Evolutionary conservation across 768 basidiomycete species (phyloP).

Genomic region (Rickenella mellea): DNA sequence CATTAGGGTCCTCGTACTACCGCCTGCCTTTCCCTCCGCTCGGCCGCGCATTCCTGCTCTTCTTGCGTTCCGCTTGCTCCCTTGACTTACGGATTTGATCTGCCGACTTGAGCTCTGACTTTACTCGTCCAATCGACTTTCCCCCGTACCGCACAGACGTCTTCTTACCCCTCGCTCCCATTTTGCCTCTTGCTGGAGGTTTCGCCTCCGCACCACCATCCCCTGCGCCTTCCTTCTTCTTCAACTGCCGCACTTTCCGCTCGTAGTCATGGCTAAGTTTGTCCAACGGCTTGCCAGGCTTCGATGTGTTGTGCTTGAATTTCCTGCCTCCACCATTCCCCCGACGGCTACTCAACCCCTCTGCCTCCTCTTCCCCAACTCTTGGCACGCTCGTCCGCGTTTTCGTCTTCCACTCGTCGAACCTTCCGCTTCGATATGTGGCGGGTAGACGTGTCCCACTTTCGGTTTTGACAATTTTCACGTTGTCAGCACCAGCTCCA

Average conservation of each 20-base stretch:
- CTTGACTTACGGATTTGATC: conserved; percentile 82
- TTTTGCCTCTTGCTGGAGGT: conserved; percentile 12
- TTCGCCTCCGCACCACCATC: conserved; percentile 18
- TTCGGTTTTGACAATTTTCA: conserved; percentile 90
- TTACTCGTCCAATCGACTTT: conserved; percentile 56
- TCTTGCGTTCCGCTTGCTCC: conserved; percentile 51
- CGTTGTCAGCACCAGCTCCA: conserved; percentile 81
- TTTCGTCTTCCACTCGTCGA: conserved; percentile 90
- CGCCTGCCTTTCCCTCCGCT: conserved; percentile 37
- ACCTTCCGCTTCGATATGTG: conserved; percentile 86
- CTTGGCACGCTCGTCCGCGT: conserved; percentile 63
- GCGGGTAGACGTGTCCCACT: conserved; percentile 87
- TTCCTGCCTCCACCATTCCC: conserved; percentile 37
- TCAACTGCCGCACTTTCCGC: conserved; percentile 53
- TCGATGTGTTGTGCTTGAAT: conserved; percentile 65
- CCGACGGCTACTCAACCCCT: conserved; percentile 19
- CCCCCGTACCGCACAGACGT: conserved; percentile 38
- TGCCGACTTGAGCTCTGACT: conserved; percentile 75
- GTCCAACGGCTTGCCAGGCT: conserved; percentile 67
- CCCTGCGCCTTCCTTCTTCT: conserved; percentile 34
- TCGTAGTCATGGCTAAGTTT: conserved; percentile 66
- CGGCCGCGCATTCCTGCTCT: conserved; percentile 77
- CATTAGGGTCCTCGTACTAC: conserved; percentile 9
- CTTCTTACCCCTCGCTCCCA: conserved; percentile 26
- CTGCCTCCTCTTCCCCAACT: conserved; percentile 73